Evolutionary conservation across 257 asterid genomes (phyloP), one percentile per base, ranked within the genome.

Genomic region (Primulina eburnea): DNA sequence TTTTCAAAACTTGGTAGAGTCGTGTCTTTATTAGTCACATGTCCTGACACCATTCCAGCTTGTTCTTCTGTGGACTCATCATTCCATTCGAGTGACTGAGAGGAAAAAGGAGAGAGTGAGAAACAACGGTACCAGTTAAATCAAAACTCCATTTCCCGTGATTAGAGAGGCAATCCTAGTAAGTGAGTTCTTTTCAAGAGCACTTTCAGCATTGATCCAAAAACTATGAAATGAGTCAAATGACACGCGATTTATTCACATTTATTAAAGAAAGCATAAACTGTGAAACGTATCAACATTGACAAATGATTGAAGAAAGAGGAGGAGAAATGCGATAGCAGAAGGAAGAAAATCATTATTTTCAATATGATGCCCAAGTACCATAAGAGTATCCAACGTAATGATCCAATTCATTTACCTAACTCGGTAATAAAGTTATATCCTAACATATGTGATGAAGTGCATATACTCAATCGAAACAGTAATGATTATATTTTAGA

Each of bases 21-120:
- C 20, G 79, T n/a, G 38, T 85, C 95, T 73, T 81, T 80, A 56
- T 75, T 69, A 67, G 75, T 81, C 62, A 65, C 47, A 50, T 88
- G 73, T 79, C 72, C 81, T 29, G 89, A 67, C 69, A 71, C 79
- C 50, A 56, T 73, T 63, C 81, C 93, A 72, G 80, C 80, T 74
- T 83, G 95, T 70, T 90, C 95, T 75, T 91, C 99, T 68, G 89
- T 40, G 59, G 85, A 75, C 75, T 91, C 97, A 71, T 91, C 97
- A 74, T 89, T 89, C 99, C 97, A 94, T 73, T 94, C 97, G 71
- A 78, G 61, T 63, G 93, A 83, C 97, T 92, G 76, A 43, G 17
- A 26, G 16, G 59, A 66, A 62, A 75, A 75, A 58, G 30, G 18
- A 52, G 60, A 66, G 66, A 43, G 58, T 68, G 20, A 78, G 59